A percentile compares a stretch with the other conserved stretches of the same genome.
These are phyloP conservation scores for Scorias spongiosa DNA, from an alignment of 2,329 filamentous ascomycete genomes.

Conservation along the genomic window DNA sequence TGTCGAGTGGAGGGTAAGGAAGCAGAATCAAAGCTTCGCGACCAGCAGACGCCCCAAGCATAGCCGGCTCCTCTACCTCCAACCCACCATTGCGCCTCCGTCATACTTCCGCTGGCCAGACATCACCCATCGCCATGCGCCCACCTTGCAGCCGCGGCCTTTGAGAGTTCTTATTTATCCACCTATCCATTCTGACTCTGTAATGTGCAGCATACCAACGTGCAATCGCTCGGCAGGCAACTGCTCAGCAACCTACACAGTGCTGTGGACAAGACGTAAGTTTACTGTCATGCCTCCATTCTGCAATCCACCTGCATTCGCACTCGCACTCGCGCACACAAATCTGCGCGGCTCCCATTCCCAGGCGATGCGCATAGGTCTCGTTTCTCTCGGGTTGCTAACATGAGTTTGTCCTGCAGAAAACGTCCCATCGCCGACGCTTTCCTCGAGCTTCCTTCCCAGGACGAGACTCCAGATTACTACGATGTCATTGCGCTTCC, in stretches of 20 bases:
- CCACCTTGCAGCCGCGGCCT: not conserved
- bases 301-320: not conserved
- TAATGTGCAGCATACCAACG: constrained; percentile 46
- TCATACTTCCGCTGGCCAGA: not conserved
- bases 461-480: constrained; percentile 48
- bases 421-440: constrained; percentile 59
- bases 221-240: constrained; percentile 46
- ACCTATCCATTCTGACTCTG: constrained; percentile 34
- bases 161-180: too few species aligned
- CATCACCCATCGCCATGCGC: constrained; percentile 4
- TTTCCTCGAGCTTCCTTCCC: constrained; percentile 53
- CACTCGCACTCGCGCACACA: constrained; percentile 2
- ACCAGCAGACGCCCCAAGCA: not conserved
- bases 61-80: not conserved
- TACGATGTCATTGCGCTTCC: constrained; percentile 65
- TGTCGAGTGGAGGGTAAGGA: not conserved
- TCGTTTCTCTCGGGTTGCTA: not conserved
- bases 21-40: not conserved
- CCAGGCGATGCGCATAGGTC: too few species aligned
- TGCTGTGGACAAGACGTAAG: constrained; percentile 70
- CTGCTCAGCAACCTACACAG: constrained; percentile 62
- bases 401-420: constrained; percentile 24
- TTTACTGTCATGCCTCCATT: constrained; percentile 9
- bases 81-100: not conserved
- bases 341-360: not conserved